Percentiles rank a stretch among this genome's conserved stretches.
Conservation (phyloP, 495 filamentous ascomycete genomes). For the Tuber melanosporum region DNA sequence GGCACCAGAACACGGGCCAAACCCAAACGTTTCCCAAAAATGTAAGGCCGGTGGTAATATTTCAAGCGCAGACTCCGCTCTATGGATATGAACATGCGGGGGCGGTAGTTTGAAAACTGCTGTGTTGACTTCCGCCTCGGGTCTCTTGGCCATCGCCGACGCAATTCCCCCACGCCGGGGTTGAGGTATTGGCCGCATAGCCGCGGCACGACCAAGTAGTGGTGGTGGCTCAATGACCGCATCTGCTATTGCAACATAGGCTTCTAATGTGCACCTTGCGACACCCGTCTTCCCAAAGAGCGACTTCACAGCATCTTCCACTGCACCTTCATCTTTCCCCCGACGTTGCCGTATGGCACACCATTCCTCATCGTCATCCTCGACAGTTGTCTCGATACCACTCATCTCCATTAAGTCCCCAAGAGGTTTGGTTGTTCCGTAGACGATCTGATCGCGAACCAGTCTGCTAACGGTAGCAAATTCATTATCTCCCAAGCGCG, state of each 20-base stretch:
- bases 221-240: conserved; percentile 34
- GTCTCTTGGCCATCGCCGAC: conserved; percentile 22
- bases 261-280: conserved; percentile 36
- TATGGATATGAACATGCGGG: conserved; percentile 70
- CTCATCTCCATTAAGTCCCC: conserved; percentile 20
- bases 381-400: conserved; percentile 21
- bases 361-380: conserved; percentile 36
- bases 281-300: conserved; percentile 30
- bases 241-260: conserved; percentile 37
- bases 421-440: conserved; percentile 27
- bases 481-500: conserved; percentile 29
- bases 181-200: conserved; percentile 31
- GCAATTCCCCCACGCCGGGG: conserved; percentile 21
- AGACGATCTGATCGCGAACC: conserved; percentile 34
- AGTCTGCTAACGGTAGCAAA: conserved; percentile 35
- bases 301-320: conserved; percentile 31
- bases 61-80: conserved; percentile 66
- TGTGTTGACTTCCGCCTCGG: conserved; percentile 12
- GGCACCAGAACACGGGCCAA: conserved; percentile 66
- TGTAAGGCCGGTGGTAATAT: conserved; percentile 68
- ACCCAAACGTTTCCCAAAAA: conserved; percentile 88
- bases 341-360: conserved; percentile 27
- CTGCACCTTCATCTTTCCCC: conserved; percentile 30
- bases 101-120: conserved; percentile 47
- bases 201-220: conserved; percentile 29